Evolutionary conservation across 2,329 filamentous ascomycete species (phyloP), one percentile per base, ranked within the genome.

Genomic region (Aspergillus niger): DNA sequence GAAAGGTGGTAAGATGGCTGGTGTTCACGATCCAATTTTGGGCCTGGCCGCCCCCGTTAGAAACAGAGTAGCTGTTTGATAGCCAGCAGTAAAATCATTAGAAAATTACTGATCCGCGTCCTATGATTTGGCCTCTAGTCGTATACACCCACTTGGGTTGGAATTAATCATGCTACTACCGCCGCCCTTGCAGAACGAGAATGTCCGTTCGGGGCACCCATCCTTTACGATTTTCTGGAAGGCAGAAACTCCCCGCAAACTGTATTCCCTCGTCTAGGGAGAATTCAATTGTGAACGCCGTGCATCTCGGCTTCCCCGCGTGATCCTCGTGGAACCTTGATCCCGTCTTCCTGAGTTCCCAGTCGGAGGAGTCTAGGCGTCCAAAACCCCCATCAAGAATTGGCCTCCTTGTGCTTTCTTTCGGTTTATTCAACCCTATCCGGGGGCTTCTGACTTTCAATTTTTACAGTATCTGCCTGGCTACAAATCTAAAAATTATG

Each of bases 401-500:
- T 6, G 41, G 41, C 8, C 3, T 43, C 22, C 41, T 24, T 13
- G 20, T 13, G 3, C 4, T 44, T 15, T 24, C 17, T 20, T 1
- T 24, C 20, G 20, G 17, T 44, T 24, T 8, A 13, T 44, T 24
- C 20, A 2, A 13, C 22, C 22, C 20, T 6, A 15, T 8, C 41
- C 32, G 11, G 32, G 11, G 32, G 11, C 32, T 15, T 13, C 13
- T 36, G 11, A 11, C 32, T 5, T 10, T 36, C 1, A 11, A 13
- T 36, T 13, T 5, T 13, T 13, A 36, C 5, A 15, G 17, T 22
- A 22, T 22, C 41, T n/a, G 3, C 6, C 15, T 20, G 13, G 11
- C 24, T 15, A 36, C 39, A 13, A 10, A 50, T 36, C 20, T 20
- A 20, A 68, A 58, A 28, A 90, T 5, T 11, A 36, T 90, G 88